Conservation (phyloP, 2,329 filamentous ascomycete genomes). For the Bimuria novae-zelandiae region DNA sequence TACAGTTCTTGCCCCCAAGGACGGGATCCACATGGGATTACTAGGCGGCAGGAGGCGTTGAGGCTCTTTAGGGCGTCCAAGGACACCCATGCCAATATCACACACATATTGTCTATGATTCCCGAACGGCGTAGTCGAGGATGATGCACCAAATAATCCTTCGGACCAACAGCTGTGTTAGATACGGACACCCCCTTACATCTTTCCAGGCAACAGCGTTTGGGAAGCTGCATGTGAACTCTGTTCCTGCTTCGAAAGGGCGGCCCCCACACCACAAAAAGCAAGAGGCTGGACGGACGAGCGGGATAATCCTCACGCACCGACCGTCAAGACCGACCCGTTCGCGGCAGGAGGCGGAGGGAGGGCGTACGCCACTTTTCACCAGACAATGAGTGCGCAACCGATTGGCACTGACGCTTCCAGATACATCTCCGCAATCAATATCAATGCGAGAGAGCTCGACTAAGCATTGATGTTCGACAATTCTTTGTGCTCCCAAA, state of each 20-base stretch:
- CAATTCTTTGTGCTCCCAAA: slow-evolving; percentile 14
- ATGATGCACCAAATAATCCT: slow-evolving; percentile 16
- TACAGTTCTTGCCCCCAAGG: not conserved
- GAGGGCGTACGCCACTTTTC: slow-evolving; percentile 2
- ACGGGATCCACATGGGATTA: slow-evolving; percentile 2
- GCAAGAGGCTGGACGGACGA: slow-evolving; percentile 14
- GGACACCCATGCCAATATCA: not conserved
- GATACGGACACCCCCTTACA: slow-evolving; percentile 14
- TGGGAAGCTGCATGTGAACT: slow-evolving; percentile 17
- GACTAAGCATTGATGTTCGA: slow-evolving; percentile 19
- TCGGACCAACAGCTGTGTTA: slow-evolving; percentile 14
- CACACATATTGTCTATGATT: slow-evolving; percentile 4
- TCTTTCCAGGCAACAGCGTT: slow-evolving; percentile 21
- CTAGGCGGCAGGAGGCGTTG: not conserved
- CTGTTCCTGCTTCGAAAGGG: slow-evolving; percentile 18
- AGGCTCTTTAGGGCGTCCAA: slow-evolving; percentile 10
- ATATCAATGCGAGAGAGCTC: slow-evolving; percentile 1
- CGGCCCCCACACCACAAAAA: slow-evolving; percentile 7
- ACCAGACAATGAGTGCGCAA: slow-evolving; percentile 8
- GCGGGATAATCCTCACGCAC: slow-evolving; percentile 11
- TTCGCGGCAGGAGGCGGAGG: too few relatives aligned
- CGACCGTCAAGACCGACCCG: slow-evolving; percentile 15
- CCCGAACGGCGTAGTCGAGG: slow-evolving; percentile 12
- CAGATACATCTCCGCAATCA: slow-evolving; percentile 8
- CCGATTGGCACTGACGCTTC: slow-evolving; percentile 13